phyloP scores from a whole-genome alignment of 108 stramenopile species.

The Fragilaria radians region DNA sequence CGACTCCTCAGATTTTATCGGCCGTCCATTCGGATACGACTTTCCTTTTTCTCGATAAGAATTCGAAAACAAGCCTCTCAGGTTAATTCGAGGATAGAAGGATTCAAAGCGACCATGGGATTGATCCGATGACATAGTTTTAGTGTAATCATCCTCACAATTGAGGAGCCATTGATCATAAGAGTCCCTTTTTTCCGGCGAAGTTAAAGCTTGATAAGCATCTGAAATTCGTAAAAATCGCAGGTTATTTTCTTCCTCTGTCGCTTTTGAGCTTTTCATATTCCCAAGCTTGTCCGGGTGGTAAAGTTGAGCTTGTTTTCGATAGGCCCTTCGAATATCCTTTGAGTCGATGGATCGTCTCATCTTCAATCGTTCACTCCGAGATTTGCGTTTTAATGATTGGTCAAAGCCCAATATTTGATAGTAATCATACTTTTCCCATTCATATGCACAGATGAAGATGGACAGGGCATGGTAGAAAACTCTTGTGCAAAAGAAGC shows the following conservation, averaged over 20 bases:
- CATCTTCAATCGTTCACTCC: slow-evolving; percentile 2
- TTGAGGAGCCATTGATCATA: slow-evolving; percentile 48
- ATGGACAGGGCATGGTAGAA: no score
- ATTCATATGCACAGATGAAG: slow-evolving; percentile 28
- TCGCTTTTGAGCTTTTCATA: slow-evolving; percentile 22
- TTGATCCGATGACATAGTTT: neutral
- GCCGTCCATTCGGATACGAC: slow-evolving; percentile 11
- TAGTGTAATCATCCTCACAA: slow-evolving; percentile 31
- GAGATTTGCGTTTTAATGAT: neutral
- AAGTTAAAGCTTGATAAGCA: slow-evolving; percentile 60
- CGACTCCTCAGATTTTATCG: slow-evolving; percentile 8
- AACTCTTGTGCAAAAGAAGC: no score
- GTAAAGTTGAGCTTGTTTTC: slow-evolving; percentile 59
- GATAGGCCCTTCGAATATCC: slow-evolving; percentile 67
- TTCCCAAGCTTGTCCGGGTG: slow-evolving; percentile 63
- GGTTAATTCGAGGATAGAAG: no score
- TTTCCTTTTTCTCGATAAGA: slow-evolving; percentile 3
- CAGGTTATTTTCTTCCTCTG: slow-evolving; percentile 45
- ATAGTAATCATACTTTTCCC: slow-evolving; percentile 46
- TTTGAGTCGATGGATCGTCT: slow-evolving; percentile 33
- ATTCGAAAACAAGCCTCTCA: no score
- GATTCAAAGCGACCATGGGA: slow-evolving; percentile 16
- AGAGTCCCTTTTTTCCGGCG: slow-evolving; percentile 33
- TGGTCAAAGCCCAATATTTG: slow-evolving; percentile 23
- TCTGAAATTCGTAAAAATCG: slow-evolving; percentile 66